A percentile compares a stretch with the other conserved stretches of the same genome.
Conservation (phyloP, 1,284 basidiomycete genomes). For the Omphalotus olearius region DNA sequence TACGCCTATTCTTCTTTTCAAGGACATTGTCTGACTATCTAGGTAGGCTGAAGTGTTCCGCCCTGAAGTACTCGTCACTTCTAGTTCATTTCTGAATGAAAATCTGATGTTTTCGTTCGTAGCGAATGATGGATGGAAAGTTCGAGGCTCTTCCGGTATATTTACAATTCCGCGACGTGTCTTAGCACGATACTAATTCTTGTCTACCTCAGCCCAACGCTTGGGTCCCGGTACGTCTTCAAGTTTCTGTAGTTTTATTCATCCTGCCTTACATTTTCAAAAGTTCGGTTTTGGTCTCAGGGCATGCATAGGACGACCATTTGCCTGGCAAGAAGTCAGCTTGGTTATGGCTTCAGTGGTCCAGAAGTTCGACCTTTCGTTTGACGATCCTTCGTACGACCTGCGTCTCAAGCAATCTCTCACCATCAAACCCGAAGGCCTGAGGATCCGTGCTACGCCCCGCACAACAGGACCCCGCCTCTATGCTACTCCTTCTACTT, state of each 20-base stretch:
- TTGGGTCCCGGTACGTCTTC: conserved; percentile 38
- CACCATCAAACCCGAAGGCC: conserved; percentile 42
- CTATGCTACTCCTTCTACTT: conserved; percentile 15
- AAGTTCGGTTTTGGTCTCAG: conserved; percentile 32
- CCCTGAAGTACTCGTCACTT: conserved; percentile 19
- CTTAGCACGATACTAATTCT: not conserved
- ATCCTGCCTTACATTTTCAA: not conserved
- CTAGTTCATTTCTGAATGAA: too few species aligned
- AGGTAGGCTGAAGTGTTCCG: conserved; percentile 32
- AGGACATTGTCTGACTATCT: not conserved
- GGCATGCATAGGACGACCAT: conserved; percentile 42
- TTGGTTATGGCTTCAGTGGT: conserved; percentile 38
- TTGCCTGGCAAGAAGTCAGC: conserved; percentile 45
- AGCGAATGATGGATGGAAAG: conserved; percentile 42
- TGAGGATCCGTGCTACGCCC: conserved; percentile 35
- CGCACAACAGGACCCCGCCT: conserved; percentile 11
- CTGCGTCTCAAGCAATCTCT: conserved; percentile 41
- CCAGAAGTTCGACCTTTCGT: conserved; percentile 40
- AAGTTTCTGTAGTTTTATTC: not conserved
- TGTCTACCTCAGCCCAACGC: conserved; percentile 29
- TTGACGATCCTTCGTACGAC: conserved; percentile 39
- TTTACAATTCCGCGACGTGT: conserved; percentile 3
- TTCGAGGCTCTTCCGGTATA: conserved; percentile 39
- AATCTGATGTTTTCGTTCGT: conserved; percentile 20
- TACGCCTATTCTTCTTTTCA: conserved; percentile 21